phyloP scores from a whole-genome alignment of 1,284 basidiomycete species.

The Heliocybe sulcata region DNA sequence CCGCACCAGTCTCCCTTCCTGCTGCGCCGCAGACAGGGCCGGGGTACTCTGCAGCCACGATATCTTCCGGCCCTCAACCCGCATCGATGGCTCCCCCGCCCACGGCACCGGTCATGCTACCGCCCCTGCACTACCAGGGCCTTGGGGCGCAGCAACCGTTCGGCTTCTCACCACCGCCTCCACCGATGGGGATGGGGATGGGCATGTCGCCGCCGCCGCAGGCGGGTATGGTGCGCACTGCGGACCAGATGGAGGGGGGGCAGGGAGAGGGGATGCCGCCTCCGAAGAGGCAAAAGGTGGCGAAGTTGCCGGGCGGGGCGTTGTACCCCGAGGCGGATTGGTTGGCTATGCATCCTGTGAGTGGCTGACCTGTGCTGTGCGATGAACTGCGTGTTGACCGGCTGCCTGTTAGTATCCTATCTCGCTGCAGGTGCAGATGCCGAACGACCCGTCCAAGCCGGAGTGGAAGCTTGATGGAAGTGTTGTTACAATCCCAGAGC shows the following conservation, averaged over 20 bases:
- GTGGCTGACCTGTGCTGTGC: slow-evolving; percentile 15
- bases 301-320: slow-evolving; percentile 74
- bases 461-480: slow-evolving; percentile 90
- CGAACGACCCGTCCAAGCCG: slow-evolving; percentile 71
- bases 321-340: slow-evolving; percentile 83
- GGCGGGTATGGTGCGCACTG: slow-evolving; percentile 61
- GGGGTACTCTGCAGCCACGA: slow-evolving; percentile 61
- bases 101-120: slow-evolving; percentile 70
- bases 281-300: slow-evolving; percentile 78
- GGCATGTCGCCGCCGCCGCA: slow-evolving; percentile 39
- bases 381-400: slow-evolving; percentile 4
- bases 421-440: slow-evolving; percentile 76
- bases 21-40: slow-evolving; percentile 44
- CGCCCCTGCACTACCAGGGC: slow-evolving; percentile 76
- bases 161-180: slow-evolving; percentile 39
- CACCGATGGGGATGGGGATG: slow-evolving; percentile 4
- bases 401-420: slow-evolving; percentile 63
- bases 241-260: slow-evolving; percentile 72
- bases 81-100: slow-evolving; percentile 55
- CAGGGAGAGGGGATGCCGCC: slow-evolving; percentile 54
- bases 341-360: slow-evolving; percentile 80
- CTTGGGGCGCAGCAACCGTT: slow-evolving; percentile 70
- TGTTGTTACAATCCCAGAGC: slow-evolving; percentile 67
- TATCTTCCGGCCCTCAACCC: slow-evolving; percentile 76
- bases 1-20: slow-evolving; percentile 58